Evolutionary conservation across 225 moss, liverwort and hornwort genomes (phyloP).

Genomic region (Bryum argenteum): DNA sequence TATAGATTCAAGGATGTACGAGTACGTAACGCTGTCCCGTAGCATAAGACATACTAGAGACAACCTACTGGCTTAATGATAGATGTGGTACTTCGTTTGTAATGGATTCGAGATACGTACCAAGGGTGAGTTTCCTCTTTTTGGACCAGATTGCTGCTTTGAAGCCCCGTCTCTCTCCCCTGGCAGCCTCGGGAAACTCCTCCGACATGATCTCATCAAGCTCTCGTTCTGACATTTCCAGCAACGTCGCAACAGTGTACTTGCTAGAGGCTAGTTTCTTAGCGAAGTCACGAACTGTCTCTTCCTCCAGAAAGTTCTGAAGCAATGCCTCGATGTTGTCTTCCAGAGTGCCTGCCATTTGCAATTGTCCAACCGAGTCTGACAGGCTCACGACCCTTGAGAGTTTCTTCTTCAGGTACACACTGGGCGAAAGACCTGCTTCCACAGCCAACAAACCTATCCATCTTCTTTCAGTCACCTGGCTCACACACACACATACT

Average conservation of each 20-base stretch:
- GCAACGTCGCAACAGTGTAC: conserved; percentile 64
- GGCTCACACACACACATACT: no score
- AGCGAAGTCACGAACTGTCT: conserved; percentile 56
- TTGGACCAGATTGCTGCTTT: conserved; percentile 71
- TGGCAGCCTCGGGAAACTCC: conserved; percentile 68
- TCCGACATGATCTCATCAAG: conserved; percentile 68
- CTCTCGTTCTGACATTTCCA: conserved; percentile 69
- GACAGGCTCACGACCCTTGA: conserved; percentile 59
- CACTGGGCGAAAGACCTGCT: conserved; percentile 53
- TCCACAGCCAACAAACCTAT: conserved; percentile 31
- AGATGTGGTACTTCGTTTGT: no score
- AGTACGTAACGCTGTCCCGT: no score
- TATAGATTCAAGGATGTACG: not conserved
- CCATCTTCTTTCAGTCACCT: conserved; percentile 4
- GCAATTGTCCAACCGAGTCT: conserved; percentile 49
- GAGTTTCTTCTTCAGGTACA: conserved; percentile 62
- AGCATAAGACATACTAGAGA: no score
- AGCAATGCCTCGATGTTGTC: conserved; percentile 66
- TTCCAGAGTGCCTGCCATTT: conserved; percentile 63
- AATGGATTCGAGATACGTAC: conserved; percentile 26
- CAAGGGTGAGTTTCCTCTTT: conserved; percentile 60
- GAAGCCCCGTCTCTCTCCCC: conserved; percentile 66
- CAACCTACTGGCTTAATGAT: no score
- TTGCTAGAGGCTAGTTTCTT: conserved; percentile 70
- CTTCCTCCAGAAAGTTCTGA: conserved; percentile 63